Percentiles rank a stretch among this genome's conserved stretches.
These are phyloP conservation scores for Kodamaea laetipori DNA, from an alignment of 805 yeast genomes.

Conservation along the genomic window DNA sequence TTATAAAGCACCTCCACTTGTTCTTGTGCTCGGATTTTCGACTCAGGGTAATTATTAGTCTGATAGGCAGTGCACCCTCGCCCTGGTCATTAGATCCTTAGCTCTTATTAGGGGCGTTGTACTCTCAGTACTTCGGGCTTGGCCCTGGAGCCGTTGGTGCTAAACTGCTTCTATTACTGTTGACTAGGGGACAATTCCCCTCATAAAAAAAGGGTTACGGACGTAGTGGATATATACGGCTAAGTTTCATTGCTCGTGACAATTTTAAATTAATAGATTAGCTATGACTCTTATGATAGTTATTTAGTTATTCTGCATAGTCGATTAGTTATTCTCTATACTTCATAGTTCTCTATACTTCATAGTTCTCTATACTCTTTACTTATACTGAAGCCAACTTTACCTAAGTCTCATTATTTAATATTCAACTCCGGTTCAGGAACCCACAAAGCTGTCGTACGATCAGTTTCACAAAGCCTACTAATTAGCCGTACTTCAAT, in stretches of 20 bases:
- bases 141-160: no score
- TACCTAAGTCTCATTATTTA: no score
- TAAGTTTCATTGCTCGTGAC: neutral
- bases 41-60: neutral
- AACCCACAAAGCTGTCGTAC: neutral
- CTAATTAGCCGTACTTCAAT: neutral
- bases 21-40: neutral
- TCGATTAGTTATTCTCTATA: no score
- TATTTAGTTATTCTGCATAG: no score
- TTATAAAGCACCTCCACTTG: neutral
- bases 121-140: no score
- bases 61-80: neutral
- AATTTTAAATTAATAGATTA: neutral
- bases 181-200: constrained; percentile 7
- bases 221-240: neutral
- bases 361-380: no score
- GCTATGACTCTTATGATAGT: no score
- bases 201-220: constrained; percentile 6
- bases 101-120: no score
- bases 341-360: no score
- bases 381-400: no score
- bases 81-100: no score
- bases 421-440: constrained; percentile 7
- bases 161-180: neutral
- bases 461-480: neutral